phyloP scores from a whole-genome alignment of 2,329 filamentous ascomycete genomes.

The Botryosphaeria dothidea region DNA sequence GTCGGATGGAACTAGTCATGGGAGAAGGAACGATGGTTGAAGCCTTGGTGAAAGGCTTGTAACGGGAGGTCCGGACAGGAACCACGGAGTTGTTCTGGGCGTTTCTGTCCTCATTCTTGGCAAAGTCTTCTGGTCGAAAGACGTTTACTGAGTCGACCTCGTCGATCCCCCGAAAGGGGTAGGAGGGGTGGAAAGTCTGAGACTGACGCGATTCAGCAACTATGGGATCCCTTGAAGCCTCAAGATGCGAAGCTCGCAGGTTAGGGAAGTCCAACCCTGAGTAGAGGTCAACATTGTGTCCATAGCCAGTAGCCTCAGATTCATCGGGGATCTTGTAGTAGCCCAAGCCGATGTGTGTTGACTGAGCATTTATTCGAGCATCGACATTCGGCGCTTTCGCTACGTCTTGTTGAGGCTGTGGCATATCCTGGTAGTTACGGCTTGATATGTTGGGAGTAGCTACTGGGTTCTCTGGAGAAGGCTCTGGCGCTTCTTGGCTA shows the following conservation, averaged over 20 bases:
- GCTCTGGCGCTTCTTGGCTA: constrained; percentile 33
- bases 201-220: constrained; percentile 7
- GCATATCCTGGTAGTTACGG: constrained; percentile 11
- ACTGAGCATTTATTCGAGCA: not conserved
- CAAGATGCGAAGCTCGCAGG: not conserved
- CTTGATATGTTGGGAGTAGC: constrained; percentile 27
- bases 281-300: constrained; percentile 8
- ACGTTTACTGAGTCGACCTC: not conserved
- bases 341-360: constrained; percentile 21
- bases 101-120: not conserved
- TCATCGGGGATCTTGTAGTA: constrained; percentile 14
- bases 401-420: constrained; percentile 31
- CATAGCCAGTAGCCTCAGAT: not conserved
- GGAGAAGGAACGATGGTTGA: not conserved
- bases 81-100: not conserved
- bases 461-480: not conserved
- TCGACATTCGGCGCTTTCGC: not conserved
- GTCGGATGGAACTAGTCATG: not conserved
- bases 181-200: constrained; percentile 2
- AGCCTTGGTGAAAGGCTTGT: not conserved
- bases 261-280: constrained; percentile 14
- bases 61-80: not conserved
- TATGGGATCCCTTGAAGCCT: not conserved
- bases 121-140: not conserved
- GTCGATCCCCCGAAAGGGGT: not conserved